A percentile compares a stretch with the other conserved stretches of the same genome.
These are phyloP conservation scores for Penicillium turbatum DNA, from an alignment of 495 filamentous ascomycete genomes.

Conservation along the genomic window DNA sequence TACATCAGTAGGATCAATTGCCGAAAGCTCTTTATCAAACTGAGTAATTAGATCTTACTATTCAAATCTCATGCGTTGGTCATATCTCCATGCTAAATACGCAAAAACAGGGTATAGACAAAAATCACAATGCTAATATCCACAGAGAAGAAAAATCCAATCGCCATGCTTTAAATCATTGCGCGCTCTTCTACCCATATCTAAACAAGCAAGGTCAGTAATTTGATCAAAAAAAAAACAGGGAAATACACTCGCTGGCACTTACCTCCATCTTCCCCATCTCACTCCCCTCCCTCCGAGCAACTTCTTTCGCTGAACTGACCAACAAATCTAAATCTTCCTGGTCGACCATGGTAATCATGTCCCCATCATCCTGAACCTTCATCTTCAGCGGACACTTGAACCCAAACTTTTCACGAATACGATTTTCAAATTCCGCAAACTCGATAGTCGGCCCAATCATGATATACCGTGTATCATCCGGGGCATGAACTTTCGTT, in stretches of 20 bases:
- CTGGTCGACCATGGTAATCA: slow-evolving; percentile 95
- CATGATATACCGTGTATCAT: slow-evolving; percentile 94
- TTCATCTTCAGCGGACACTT: slow-evolving; percentile 70
- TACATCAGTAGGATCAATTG: too few relatives aligned
- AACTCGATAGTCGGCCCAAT: slow-evolving; percentile 69
- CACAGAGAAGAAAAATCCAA: not conserved
- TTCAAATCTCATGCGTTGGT: slow-evolving; percentile 4
- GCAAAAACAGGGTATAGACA: slow-evolving; percentile 22
- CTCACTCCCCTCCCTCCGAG: slow-evolving; percentile 68
- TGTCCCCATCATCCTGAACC: slow-evolving; percentile 81
- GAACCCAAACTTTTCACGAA: slow-evolving; percentile 81
- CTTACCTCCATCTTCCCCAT: slow-evolving; percentile 96
- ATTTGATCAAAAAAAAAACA: not conserved
- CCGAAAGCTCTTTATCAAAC: too few relatives aligned
- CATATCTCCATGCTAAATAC: slow-evolving; percentile 14
- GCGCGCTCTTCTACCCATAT: slow-evolving; percentile 61
- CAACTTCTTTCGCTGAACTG: slow-evolving; percentile 58
- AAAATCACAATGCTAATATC: slow-evolving; percentile 20
- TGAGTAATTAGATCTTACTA: not conserved
- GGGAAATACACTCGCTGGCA: slow-evolving; percentile 13
- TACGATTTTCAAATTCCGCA: slow-evolving; percentile 65
- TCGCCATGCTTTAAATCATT: slow-evolving; percentile 26
- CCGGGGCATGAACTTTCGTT: slow-evolving; percentile 79
- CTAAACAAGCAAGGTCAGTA: slow-evolving; percentile 32
- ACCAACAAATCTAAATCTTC: slow-evolving; percentile 91